phyloP scores from a whole-genome alignment of 352 stramenopile species.

The Globisporangium emineosum region DNA sequence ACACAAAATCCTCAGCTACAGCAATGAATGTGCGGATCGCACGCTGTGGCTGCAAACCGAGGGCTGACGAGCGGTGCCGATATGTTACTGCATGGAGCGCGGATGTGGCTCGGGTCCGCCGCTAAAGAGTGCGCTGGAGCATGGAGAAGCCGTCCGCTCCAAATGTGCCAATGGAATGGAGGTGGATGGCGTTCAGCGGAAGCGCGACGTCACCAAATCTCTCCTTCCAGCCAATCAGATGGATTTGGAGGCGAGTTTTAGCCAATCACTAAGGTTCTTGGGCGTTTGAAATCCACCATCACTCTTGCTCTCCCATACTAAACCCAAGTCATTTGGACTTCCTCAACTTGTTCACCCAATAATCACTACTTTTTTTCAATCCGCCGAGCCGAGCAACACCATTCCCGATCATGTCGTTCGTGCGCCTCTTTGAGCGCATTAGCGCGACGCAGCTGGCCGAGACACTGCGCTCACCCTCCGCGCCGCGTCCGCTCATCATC shows the following conservation, averaged over 20 bases:
- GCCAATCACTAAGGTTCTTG: neutral
- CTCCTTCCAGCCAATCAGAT: neutral
- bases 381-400: neutral
- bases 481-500: slow-evolving; percentile 48
- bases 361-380: no score
- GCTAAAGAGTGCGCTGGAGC: neutral
- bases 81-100: neutral
- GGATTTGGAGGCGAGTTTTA: neutral
- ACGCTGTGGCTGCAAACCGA: neutral
- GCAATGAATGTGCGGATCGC: neutral
- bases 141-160: neutral
- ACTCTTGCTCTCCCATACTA: no score
- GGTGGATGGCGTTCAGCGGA: neutral
- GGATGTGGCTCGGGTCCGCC: neutral
- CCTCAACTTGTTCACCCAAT: neutral
- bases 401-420: slow-evolving; percentile 1
- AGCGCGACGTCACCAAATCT: neutral
- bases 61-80: neutral
- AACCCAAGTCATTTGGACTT: no score
- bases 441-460: slow-evolving; percentile 50
- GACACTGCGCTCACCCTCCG: slow-evolving; percentile 37
- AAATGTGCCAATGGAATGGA: no score
- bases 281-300: no score
- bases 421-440: slow-evolving; percentile 41
- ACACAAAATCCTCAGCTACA: no score